Base-by-base conservation (phyloP, 2,329 filamentous ascomycete species). In the Phoma herbarum region DNA sequence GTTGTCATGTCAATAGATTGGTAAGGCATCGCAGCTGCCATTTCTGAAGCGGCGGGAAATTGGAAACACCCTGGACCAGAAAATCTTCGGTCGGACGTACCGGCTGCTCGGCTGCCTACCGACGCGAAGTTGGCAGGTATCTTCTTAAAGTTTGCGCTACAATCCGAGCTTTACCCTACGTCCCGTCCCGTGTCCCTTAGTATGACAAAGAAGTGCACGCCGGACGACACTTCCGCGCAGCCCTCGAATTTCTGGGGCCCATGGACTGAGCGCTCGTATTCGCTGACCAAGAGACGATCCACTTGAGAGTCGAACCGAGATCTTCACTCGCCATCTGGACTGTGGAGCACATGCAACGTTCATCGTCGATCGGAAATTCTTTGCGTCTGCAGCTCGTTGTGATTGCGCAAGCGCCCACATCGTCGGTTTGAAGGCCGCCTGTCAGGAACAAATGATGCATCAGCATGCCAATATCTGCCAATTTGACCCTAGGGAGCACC, bases 181-280 rank as follows among this genome's bases (percentile, higher is more conserved):
- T 50, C 44, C 50, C 56, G 41, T 53, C 39, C 56, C 56, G 56
- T 22, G 8, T 45, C 41, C 45, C 50, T 43, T 54, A 39, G 28
- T 43, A 52, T 31, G 42, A 42, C 7, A 20, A 22, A 39, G 11
- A 41, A 25, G 33, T 39, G 25, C 39, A 42, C 22, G n/a, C 14
- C n/a, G 11, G 31, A 51, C 46, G 12, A 41, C 22, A 9, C 20
- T 45, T 12, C 42, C 16, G 42, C 16, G 23, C 33, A 39, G 35
- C 46, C 22, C 16, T 39, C 18, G 22, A 4, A 39, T n/a, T 23
- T 29, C 14, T 3, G 20, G 2, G 47, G 37, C 33, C 46, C 18
- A 29, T 28, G 33, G 14, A 16, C 31, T 16, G 22, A 46, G 31
- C 31, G 23, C n/a, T 26, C 33, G 41, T 47, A 42, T 26, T 8